Conservation (phyloP, 2,329 filamentous ascomycete species). For the Didymella exigua region DNA sequence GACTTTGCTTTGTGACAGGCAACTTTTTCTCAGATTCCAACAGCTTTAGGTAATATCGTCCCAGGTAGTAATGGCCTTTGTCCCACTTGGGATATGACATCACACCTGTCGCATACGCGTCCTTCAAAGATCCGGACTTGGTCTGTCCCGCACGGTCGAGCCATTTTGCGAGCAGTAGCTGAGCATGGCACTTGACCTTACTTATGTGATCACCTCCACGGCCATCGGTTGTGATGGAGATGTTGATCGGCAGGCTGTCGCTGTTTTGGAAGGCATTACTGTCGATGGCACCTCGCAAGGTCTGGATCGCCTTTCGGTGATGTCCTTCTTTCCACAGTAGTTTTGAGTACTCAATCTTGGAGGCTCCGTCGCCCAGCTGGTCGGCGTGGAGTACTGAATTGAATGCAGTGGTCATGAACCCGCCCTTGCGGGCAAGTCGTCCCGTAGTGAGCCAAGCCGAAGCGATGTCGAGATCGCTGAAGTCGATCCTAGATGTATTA, state of each 20-base stretch:
- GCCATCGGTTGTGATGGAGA: constrained; percentile 47
- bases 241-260: constrained; percentile 45
- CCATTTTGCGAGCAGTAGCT: constrained; percentile 94
- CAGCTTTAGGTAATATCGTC: constrained; percentile 96
- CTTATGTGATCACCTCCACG: constrained; percentile 54
- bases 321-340: constrained; percentile 93
- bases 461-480: constrained; percentile 75
- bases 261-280: constrained; percentile 72
- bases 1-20: constrained; percentile 71
- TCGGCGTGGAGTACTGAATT: constrained; percentile 91
- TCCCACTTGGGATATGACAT: constrained; percentile 77
- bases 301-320: constrained; percentile 92
- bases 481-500: constrained; percentile 55
- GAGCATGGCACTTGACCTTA: constrained; percentile 74
- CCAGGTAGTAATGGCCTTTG: constrained; percentile 96
- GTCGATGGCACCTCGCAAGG: constrained; percentile 82
- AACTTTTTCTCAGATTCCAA: constrained; percentile 85
- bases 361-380: constrained; percentile 80
- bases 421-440: constrained; percentile 82
- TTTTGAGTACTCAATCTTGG: constrained; percentile 92
- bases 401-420: constrained; percentile 84
- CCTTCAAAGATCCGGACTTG: constrained; percentile 76
- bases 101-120: constrained; percentile 76
- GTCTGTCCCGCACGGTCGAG: constrained; percentile 94
- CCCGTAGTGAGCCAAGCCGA: constrained; percentile 85